phyloP scores from a whole-genome alignment of 768 basidiomycete species.

The Dentipellis sp. region DNA sequence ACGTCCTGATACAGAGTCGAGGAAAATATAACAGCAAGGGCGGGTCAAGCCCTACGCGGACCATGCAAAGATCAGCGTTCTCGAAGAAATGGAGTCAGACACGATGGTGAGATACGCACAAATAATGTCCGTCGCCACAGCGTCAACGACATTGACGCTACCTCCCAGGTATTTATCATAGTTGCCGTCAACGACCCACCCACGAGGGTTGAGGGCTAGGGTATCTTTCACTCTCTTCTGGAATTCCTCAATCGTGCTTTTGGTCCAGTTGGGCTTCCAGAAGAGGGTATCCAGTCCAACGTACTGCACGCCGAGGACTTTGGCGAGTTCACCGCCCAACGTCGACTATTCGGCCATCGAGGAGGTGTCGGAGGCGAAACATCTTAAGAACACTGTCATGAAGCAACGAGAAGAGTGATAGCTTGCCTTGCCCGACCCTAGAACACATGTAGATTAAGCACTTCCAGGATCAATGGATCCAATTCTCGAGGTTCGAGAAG shows the following conservation, averaged over 20 bases:
- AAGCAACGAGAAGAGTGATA: too few relatives aligned
- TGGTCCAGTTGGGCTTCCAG: slow-evolving; percentile 42
- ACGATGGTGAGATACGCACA: slow-evolving; percentile 27
- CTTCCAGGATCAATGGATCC: neutral
- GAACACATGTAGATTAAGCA: too few relatives aligned
- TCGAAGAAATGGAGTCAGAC: neutral
- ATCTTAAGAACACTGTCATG: too few relatives aligned
- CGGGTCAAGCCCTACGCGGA: slow-evolving; percentile 54
- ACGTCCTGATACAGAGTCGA: slow-evolving; percentile 43
- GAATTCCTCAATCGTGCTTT: neutral
- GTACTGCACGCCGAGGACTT: slow-evolving; percentile 33
- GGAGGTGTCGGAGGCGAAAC: too few relatives aligned
- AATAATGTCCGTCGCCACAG: slow-evolving; percentile 40
- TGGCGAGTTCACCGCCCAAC: slow-evolving; percentile 33
- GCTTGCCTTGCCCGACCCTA: slow-evolving; percentile 32
- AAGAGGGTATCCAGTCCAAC: slow-evolving; percentile 37
- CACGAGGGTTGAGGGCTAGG: slow-evolving; percentile 23
- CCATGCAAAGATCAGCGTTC: neutral
- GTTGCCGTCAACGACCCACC: slow-evolving; percentile 50
- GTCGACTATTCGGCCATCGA: slow-evolving; percentile 30
- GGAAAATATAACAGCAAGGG: slow-evolving; percentile 54
- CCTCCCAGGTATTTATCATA: slow-evolving; percentile 20
- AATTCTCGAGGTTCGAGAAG: neutral
- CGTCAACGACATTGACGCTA: slow-evolving; percentile 23
- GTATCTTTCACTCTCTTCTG: neutral